Evolutionary conservation across 208 protist species (phyloP).

Genomic region (Trichomonas tenax): DNA sequence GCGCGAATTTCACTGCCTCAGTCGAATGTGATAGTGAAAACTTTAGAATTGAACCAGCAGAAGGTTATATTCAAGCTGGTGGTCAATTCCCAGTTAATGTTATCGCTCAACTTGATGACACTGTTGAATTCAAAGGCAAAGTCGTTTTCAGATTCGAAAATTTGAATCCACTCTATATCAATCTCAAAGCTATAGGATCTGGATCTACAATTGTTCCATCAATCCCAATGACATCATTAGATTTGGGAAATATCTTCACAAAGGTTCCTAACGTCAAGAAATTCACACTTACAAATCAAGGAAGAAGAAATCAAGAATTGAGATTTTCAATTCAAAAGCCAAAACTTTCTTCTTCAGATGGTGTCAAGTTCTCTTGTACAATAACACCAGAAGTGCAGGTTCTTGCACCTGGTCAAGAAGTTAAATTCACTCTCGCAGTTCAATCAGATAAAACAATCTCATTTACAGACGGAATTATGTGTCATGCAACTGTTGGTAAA

Average conservation of each 20-base stretch:
- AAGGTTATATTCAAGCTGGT: neutral
- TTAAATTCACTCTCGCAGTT: neutral
- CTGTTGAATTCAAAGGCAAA: neutral
- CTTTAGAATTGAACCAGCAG: neutral
- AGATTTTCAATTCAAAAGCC: neutral
- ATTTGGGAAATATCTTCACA: neutral
- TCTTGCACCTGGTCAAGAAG: neutral
- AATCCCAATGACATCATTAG: neutral
- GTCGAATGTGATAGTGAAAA: neutral
- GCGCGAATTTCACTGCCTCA: neutral
- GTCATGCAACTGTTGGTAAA: neutral
- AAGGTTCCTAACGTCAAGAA: neutral
- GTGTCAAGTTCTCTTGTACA: neutral
- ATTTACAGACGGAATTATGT: neutral
- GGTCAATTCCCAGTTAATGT: neutral
- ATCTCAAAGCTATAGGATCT: neutral
- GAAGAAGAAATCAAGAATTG: neutral
- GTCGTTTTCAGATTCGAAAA: neutral
- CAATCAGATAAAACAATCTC: neutral
- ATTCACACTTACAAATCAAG: neutral
- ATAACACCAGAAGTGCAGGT: neutral
- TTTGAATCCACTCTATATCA: neutral
- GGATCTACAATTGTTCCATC: neutral
- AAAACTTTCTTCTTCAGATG: neutral
- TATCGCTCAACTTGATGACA: neutral